phyloP scores from a whole-genome alignment of 306 rosid species.

The Neltuma alba region DNA sequence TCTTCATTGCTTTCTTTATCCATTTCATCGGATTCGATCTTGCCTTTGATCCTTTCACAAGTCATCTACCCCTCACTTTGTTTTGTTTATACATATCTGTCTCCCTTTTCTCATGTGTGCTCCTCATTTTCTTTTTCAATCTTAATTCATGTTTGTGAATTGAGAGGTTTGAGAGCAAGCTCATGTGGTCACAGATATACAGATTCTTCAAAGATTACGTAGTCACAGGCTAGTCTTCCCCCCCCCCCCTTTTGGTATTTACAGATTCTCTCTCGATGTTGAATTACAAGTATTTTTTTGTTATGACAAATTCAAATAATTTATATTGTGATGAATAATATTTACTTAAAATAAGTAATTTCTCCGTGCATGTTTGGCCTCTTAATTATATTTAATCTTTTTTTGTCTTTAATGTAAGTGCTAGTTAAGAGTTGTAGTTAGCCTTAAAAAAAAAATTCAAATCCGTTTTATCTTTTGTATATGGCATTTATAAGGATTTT shows the following conservation, averaged over 20 bases:
- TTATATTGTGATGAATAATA: neutral
- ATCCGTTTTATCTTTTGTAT: too few relatives aligned
- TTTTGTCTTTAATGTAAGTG: too few relatives aligned
- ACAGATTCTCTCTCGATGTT: too few relatives aligned
- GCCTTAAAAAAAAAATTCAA: too few relatives aligned
- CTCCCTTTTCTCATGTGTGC: neutral
- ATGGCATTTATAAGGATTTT: too few relatives aligned
- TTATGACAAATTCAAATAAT: neutral
- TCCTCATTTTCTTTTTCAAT: neutral
- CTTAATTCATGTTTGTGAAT: too few relatives aligned
- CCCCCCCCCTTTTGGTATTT: too few relatives aligned
- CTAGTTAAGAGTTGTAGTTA: too few relatives aligned
- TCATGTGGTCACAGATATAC: neutral
- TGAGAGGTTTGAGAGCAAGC: neutral
- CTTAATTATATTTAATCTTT: too few relatives aligned
- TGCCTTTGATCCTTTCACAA: slow-evolving; percentile 50
- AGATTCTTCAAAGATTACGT: too few relatives aligned
- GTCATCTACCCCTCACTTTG: neutral
- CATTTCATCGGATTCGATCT: slow-evolving; percentile 63
- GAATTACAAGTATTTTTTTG: too few relatives aligned
- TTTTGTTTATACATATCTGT: neutral
- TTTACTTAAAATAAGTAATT: neutral
- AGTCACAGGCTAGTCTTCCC: too few relatives aligned
- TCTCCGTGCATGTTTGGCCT: neutral
- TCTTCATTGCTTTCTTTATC: neutral